phyloP scores from a whole-genome alignment of 805 yeast species.

The Cyberlindnera suaveolens region DNA sequence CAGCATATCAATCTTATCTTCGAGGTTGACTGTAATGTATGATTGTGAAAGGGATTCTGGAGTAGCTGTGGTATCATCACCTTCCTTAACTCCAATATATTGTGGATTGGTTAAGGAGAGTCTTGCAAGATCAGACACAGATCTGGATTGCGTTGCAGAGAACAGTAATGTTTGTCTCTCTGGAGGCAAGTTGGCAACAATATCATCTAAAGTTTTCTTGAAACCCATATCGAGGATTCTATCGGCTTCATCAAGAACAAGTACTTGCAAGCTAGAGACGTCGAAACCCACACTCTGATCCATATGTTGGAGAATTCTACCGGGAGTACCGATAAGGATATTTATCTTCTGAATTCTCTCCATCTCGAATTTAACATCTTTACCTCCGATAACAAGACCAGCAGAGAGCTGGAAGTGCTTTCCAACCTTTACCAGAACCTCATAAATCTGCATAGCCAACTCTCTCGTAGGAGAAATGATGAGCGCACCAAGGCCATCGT shows the following conservation, averaged over 20 bases:
- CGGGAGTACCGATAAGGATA: conserved; percentile 88
- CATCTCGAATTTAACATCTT: conserved; percentile 67
- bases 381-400: conserved; percentile 59
- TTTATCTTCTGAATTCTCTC: conserved; percentile 63
- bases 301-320: conserved; percentile 75
- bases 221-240: conserved; percentile 78
- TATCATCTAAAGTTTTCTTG: conserved; percentile 58
- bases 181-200: conserved; percentile 69
- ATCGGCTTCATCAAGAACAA: conserved; percentile 92
- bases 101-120: conserved; percentile 94
- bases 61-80: conserved; percentile 58
- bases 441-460: conserved; percentile 64
- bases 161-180: conserved; percentile 91
- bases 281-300: conserved; percentile 54
- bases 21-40: conserved; percentile 62
- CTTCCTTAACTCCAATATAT: conserved; percentile 70
- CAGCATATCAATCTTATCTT: conserved; percentile 77
- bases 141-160: conserved; percentile 88
- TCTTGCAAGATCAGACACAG: conserved; percentile 76
- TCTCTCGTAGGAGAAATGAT: conserved; percentile 68
- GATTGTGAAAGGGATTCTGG: conserved; percentile 85
- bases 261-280: conserved; percentile 59
- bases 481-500: conserved; percentile 52
- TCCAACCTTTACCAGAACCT: conserved; percentile 57
- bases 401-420: conserved; percentile 55